A percentile compares a stretch with the other conserved stretches of the same genome.
Conservation (phyloP, 345 rosid genomes). For the Euphorbia peplus region DNA sequence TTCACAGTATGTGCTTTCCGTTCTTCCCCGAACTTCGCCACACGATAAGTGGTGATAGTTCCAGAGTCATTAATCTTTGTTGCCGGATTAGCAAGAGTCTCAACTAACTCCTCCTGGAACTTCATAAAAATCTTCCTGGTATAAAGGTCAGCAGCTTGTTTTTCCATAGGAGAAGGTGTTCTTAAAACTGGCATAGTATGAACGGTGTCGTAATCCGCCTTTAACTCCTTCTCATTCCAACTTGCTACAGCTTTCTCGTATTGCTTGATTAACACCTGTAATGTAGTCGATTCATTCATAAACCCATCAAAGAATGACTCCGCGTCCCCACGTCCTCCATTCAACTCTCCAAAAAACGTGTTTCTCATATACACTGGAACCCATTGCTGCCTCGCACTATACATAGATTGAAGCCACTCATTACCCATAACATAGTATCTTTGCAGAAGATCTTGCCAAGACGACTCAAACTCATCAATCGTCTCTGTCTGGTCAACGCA, state of each 20-base stretch:
- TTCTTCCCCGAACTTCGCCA: slow-evolving; percentile 66
- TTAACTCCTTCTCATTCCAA: slow-evolving; percentile 72
- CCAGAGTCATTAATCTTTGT: slow-evolving; percentile 59
- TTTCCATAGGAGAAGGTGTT: slow-evolving; percentile 82
- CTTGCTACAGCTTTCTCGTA: slow-evolving; percentile 61
- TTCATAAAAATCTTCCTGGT: slow-evolving; percentile 59
- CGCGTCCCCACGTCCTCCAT: slow-evolving; percentile 29
- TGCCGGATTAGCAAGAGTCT: slow-evolving; percentile 66
- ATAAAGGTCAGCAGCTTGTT: slow-evolving; percentile 67
- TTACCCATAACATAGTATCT: slow-evolving; percentile 52
- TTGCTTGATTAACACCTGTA: slow-evolving; percentile 49
- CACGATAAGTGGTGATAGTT: slow-evolving; percentile 46
- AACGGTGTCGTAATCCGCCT: slow-evolving; percentile 67
- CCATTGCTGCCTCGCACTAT: slow-evolving; percentile 68
- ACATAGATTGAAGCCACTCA: slow-evolving; percentile 64
- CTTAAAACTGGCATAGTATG: slow-evolving; percentile 49
- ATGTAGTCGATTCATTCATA: slow-evolving; percentile 57
- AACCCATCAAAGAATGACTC: slow-evolving; percentile 56
- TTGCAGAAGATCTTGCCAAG: slow-evolving; percentile 51
- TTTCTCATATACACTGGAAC: slow-evolving; percentile 60
- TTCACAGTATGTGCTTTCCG: slow-evolving; percentile 54
- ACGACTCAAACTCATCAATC: slow-evolving; percentile 58
- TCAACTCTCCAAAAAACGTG: slow-evolving; percentile 61
- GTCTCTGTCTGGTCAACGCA: slow-evolving; percentile 53
- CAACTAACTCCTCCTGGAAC: slow-evolving; percentile 81